Conservation (phyloP, 1,284 basidiomycete genomes). For the Ceratobasidium sp. region DNA sequence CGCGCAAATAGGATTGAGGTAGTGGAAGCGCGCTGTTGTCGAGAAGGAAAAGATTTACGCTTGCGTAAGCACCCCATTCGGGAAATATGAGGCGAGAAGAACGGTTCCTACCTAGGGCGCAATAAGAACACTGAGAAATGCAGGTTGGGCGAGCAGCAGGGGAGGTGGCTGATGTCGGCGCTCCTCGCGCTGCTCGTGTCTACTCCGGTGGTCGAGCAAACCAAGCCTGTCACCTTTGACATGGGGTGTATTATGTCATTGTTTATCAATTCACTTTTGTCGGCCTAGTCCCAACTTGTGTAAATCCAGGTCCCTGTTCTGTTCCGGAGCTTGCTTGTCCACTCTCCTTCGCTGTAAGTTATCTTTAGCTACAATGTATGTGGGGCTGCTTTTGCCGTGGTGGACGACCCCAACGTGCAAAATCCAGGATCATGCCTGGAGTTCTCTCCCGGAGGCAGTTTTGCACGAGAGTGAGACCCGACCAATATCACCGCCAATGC, state of each 20-base stretch:
- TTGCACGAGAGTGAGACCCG: no score
- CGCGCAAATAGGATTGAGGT: constrained; percentile 13
- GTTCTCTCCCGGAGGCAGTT: no score
- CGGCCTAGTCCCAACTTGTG: neutral
- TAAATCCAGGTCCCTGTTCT: neutral
- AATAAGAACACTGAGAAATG: constrained; percentile 34
- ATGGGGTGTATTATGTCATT: neutral
- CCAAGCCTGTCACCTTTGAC: constrained; percentile 1
- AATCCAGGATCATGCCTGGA: no score
- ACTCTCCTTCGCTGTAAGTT: neutral
- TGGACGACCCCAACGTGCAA: no score
- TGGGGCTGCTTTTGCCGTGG: no score
- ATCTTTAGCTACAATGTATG: neutral
- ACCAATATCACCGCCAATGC: no score
- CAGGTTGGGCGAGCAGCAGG: constrained; percentile 18
- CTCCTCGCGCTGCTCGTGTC: neutral
- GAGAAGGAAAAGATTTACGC: constrained; percentile 1
- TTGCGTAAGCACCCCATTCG: constrained; percentile 26
- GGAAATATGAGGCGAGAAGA: constrained; percentile 13
- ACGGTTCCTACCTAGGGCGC: constrained; percentile 25
- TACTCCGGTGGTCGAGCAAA: constrained; percentile 2
- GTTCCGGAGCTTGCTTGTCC: neutral
- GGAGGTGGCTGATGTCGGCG: neutral
- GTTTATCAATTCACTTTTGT: neutral
- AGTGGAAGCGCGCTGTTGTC: constrained; percentile 22